Evolutionary conservation across 768 basidiomycete genomes (phyloP).

Genomic region (Strobilomyces confusus): DNA sequence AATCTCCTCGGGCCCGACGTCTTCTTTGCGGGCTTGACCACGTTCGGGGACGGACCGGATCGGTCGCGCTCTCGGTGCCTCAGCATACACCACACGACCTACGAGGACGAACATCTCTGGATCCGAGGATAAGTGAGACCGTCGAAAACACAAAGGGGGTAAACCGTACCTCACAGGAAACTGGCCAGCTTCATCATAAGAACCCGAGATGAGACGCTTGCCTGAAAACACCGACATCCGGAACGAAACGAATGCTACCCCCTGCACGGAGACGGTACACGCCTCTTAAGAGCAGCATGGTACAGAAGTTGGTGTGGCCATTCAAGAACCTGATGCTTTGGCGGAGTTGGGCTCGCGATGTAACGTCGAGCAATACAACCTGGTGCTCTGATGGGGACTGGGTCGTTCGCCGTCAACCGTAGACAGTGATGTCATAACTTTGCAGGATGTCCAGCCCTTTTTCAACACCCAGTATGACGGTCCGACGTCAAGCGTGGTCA

Average conservation of each 20-base stretch:
- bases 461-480: constrained; percentile 37
- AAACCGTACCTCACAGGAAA: constrained; percentile 78
- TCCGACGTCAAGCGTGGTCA: too few relatives aligned
- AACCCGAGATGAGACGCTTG: constrained; percentile 81
- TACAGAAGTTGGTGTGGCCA: constrained; percentile 87
- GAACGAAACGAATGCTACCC: background rate
- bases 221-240: constrained; percentile 38
- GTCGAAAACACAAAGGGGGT: background rate
- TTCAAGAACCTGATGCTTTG: constrained; percentile 74
- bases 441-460: constrained; percentile 52
- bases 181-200: constrained; percentile 90
- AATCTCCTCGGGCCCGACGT: constrained; percentile 33
- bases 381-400: constrained; percentile 60
- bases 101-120: constrained; percentile 86
- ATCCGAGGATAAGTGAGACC: constrained; percentile 3
- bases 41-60: constrained; percentile 24
- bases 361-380: constrained; percentile 72
- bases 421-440: constrained; percentile 81
- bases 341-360: constrained; percentile 84
- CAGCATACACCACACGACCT: too few relatives aligned
- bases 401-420: constrained; percentile 68
- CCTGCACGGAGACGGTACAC: background rate
- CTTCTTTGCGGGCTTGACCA: constrained; percentile 30
- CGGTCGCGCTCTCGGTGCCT: too few relatives aligned
- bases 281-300: constrained; percentile 67